These are phyloP conservation scores for Russula sp. DNA, from an alignment of 768 basidiomycete species.

Conservation along the genomic window DNA sequence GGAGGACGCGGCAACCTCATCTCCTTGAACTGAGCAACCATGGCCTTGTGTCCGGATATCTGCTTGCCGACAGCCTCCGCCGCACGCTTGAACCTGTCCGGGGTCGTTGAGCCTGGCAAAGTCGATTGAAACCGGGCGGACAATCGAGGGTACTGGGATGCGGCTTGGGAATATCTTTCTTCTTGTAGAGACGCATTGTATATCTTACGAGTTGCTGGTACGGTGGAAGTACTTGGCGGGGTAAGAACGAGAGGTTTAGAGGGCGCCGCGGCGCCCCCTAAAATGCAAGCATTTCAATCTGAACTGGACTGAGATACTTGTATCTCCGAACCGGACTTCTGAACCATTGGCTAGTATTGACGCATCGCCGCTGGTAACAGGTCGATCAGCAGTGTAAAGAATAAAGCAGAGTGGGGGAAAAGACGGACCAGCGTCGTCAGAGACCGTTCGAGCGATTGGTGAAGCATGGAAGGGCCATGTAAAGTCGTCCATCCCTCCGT, in stretches of 20 bases:
- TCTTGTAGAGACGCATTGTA: slow-evolving; percentile 27
- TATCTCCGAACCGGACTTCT: not conserved
- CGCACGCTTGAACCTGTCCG: slow-evolving; percentile 13
- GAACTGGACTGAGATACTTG: not conserved
- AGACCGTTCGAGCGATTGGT: too few species aligned
- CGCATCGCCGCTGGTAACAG: not conserved
- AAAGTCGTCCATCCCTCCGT: too few species aligned
- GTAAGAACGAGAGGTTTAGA: slow-evolving; percentile 15
- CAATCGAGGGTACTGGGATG: not conserved
- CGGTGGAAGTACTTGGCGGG: slow-evolving; percentile 16
- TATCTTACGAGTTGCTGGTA: slow-evolving; percentile 23
- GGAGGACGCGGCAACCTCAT: slow-evolving; percentile 13
- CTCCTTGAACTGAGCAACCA: slow-evolving; percentile 22
- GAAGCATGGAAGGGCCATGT: too few species aligned
- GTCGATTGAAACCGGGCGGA: not conserved
- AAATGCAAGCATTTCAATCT: slow-evolving; percentile 13
- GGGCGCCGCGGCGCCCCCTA: not conserved
- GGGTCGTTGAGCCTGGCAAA: slow-evolving; percentile 1
- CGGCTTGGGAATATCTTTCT: slow-evolving; percentile 8
- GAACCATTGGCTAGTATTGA: not conserved
- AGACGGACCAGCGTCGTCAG: too few species aligned
- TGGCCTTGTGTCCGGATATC: slow-evolving; percentile 19
- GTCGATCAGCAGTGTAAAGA: too few species aligned
- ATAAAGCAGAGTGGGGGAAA: too few species aligned
- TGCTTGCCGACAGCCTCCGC: slow-evolving; percentile 22